Conservation (phyloP, 2,329 filamentous ascomycete species). For the Penicillium frequentans region DNA sequence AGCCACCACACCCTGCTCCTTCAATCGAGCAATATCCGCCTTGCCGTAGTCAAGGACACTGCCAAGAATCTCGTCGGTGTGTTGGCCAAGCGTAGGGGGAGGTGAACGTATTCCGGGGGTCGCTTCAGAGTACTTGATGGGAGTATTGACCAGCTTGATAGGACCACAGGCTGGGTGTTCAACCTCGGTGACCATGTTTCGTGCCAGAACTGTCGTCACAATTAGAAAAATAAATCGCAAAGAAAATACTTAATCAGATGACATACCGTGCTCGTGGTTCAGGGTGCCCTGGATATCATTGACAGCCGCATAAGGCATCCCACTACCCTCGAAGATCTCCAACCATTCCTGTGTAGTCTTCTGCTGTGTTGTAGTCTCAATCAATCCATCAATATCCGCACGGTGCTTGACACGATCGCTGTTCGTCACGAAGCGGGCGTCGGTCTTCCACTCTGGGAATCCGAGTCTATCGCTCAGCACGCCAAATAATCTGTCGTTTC, state of each 20-base stretch:
- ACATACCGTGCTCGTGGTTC: conserved; percentile 76
- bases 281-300: conserved; percentile 88
- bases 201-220: conserved; percentile 57
- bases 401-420: conserved; percentile 65
- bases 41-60: conserved; percentile 62
- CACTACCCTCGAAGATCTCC: conserved; percentile 79
- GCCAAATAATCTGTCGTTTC: conserved; percentile 63
- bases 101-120: conserved; percentile 72
- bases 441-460: conserved; percentile 59
- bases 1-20: conserved; percentile 65
- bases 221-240: not conserved
- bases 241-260: not conserved
- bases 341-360: conserved; percentile 90
- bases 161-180: conserved; percentile 80
- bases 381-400: conserved; percentile 72
- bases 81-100: conserved; percentile 83
- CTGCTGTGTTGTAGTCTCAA: conserved; percentile 71
- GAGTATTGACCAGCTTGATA: conserved; percentile 89
- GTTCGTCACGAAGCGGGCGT: conserved; percentile 60
- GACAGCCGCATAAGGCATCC: conserved; percentile 91
- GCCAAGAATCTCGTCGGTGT: conserved; percentile 74
- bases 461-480: conserved; percentile 59
- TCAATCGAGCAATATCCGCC: conserved; percentile 62
- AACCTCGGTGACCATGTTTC: conserved; percentile 86
- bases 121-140: conserved; percentile 88